Evolutionary conservation across 371 early-diverging fungal species (phyloP), one percentile per base, ranked within the genome.

Genomic region (Mucor mucedo): DNA sequence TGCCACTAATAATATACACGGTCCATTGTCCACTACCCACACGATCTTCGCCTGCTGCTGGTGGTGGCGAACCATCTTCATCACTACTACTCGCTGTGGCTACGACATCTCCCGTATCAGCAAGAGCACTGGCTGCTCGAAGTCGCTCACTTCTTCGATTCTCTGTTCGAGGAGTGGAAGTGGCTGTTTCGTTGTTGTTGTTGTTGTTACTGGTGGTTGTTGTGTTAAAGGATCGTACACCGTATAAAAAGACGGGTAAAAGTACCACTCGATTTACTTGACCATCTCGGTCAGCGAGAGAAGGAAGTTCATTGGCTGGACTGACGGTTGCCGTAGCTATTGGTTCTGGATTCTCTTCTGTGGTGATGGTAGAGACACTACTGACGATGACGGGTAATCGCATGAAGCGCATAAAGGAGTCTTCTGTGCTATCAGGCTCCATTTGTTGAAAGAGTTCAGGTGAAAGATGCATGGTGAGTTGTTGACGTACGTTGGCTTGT

Each of bases 1-100:
- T 61, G n/a, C 72, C 72, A 58, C 72, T 71, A 11, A 71, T 58
- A 13, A 71, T 68, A 52, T 68, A 71, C 4, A 71, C 68, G 21
- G 65, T 63, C 72, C 72, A 71, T 62, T 68, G 63, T 39, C 65
- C 61, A 32, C 32, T 48, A n/a, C 54, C 14, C 2, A 27, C 6
- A 45, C 30, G 21, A 49, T 14, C 9, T 40, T 30, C 13, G 41
- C 9, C 21, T n/a, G 14, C 41, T 40, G 38, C 6, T 33, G 45
- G 16, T 39, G 30, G 1, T 29, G 35, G 35, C 8, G 35, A 35
- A 21, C 21, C 21, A 41, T 14, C 41, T 41, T 9, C 14, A 41
- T 8, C 4, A 28, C 8, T 55, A 10, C 28, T 48, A 32, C 11
- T 27, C 13, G 4, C 41, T 29, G 21, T 21, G 21, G 21, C 21